phyloP scores from a whole-genome alignment of 2,329 filamentous ascomycete species.

The Xylaria sp. region DNA sequence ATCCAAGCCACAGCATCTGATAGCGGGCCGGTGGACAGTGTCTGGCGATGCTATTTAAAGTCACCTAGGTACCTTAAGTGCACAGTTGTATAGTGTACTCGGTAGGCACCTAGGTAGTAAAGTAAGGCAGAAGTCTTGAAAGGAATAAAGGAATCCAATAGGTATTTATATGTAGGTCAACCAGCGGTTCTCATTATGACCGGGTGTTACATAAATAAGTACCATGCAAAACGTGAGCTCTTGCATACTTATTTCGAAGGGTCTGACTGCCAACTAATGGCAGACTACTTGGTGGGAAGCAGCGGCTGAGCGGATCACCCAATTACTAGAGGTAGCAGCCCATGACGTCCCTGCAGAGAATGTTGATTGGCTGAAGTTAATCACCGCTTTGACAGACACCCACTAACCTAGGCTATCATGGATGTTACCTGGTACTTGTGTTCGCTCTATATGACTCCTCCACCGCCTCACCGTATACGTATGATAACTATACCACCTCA shows the following conservation, averaged over 20 bases:
- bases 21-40: conserved; percentile 16
- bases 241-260: too few species aligned
- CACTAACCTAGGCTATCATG: too few species aligned
- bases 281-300: background rate
- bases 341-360: conserved; percentile 13
- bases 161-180: background rate
- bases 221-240: background rate
- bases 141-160: too few species aligned
- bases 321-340: conserved; percentile 8
- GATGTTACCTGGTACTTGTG: background rate
- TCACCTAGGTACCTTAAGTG: too few species aligned
- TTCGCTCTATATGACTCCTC: conserved; percentile 35
- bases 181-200: too few species aligned
- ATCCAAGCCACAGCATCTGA: conserved; percentile 30
- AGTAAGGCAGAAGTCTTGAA: too few species aligned
- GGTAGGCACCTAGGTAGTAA: too few species aligned
- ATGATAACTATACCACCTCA: background rate
- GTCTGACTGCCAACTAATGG: too few species aligned
- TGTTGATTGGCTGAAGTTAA: conserved; percentile 30
- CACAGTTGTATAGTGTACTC: too few species aligned
- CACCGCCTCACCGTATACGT: conserved; percentile 5
- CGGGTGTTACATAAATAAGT: too few species aligned
- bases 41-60: background rate
- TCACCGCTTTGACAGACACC: conserved; percentile 18
- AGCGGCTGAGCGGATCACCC: conserved; percentile 7